Evolutionary conservation across 768 basidiomycete species (phyloP), one percentile per base, ranked within the genome.

Genomic region (Agaricus subrufescens): DNA sequence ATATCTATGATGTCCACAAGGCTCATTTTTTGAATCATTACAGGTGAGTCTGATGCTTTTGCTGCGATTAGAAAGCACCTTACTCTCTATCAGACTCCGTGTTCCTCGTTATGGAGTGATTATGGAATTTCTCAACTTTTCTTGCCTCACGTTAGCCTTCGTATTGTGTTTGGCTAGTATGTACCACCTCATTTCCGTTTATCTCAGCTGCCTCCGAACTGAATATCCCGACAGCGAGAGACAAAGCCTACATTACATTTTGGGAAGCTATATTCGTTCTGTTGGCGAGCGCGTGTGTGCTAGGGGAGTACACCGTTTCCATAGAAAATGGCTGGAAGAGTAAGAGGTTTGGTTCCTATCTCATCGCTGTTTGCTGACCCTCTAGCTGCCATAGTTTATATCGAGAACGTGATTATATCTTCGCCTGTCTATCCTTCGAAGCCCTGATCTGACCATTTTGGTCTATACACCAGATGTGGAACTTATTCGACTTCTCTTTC

Each of bases 241-340:
- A 89, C 61, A 66, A 75, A 23, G 63, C 77, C 0, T 62, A 68
- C 9, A 59, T 87, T 48, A 83, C 82, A 27, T 61, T 69, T 6
- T 87, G 85, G 75, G 94, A 97, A 65, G 65, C 75, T 19, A 70
- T 84, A 10, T 95, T 95, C 65, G 78, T 92, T 47, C 62, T 94
- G 11, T 86, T 92, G 61, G 86, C 85, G 0, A 70, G 77, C 4
- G 92, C 92, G 1, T 94, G 96, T 61, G 73, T 85, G 3, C 68
- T 97, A 39, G 89, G 90, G 58, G 94, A 96, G 69, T 94, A 95
- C 66, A 92, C 93, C 0, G 83, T 91, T 4, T 82, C 87, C 1
- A 90, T 82, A 49, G 91, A 94, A 67, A 85, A 94, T 64, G 92
- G 94, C 27, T 94, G 89, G 90, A 79, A 81, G 44, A 85, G 91